Conservation (phyloP, 2,329 filamentous ascomycete genomes). For the Cyanodermella asteris region DNA sequence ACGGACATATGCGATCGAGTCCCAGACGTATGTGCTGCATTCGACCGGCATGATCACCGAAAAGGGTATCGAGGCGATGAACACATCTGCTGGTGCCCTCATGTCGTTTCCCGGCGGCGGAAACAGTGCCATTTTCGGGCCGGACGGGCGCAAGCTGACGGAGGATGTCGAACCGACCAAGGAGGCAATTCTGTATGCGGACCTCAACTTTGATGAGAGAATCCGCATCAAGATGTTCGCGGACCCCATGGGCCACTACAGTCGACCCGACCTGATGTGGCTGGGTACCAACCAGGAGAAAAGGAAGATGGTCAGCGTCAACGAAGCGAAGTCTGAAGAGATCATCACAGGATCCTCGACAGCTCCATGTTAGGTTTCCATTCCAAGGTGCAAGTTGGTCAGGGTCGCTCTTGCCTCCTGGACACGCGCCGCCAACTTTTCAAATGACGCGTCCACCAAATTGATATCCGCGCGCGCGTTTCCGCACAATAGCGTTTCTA, state of each 20-base stretch:
- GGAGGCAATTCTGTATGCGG: conserved; percentile 27
- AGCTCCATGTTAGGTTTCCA: too few relatives aligned
- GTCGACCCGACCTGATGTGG: conserved; percentile 28
- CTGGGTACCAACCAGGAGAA: too few relatives aligned
- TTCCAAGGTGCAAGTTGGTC: too few relatives aligned
- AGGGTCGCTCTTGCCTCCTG: too few relatives aligned
- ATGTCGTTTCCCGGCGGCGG: conserved; percentile 23
- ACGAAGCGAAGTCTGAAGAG: conserved; percentile 27
- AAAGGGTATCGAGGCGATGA: conserved; percentile 19
- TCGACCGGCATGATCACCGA: conserved; percentile 20
- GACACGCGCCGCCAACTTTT: too few relatives aligned
- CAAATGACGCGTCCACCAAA: too few relatives aligned
- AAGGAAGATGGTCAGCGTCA: conserved; percentile 26
- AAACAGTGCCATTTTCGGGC: conserved; percentile 25
- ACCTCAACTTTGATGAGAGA: conserved; percentile 23
- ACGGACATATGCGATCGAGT: conserved; percentile 23
- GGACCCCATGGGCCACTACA: conserved; percentile 28
- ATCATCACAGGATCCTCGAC: too few relatives aligned
- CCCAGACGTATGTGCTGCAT: conserved; percentile 20
- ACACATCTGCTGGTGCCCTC: conserved; percentile 18
- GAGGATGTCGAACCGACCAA: conserved; percentile 15
- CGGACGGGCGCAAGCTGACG: conserved; percentile 27
- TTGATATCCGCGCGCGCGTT: too few relatives aligned
- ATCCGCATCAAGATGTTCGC: conserved; percentile 21
- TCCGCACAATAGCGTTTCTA: too few relatives aligned